Evolutionary conservation across 2,329 filamentous ascomycete genomes (phyloP).

Genomic region (Stagonosporopsis rhizophila): DNA sequence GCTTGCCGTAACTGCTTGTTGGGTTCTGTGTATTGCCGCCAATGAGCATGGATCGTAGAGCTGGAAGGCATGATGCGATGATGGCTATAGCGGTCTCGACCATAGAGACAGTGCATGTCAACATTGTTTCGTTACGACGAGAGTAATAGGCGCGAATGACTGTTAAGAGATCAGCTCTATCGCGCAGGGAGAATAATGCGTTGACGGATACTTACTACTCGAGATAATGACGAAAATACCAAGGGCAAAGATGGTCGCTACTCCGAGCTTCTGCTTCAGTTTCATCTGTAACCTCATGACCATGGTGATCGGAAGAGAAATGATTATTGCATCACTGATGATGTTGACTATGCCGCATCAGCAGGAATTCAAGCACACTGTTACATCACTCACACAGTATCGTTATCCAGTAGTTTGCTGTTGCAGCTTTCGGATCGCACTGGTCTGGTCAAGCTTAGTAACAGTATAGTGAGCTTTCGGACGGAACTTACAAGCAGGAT

Average conservation of each 20-base stretch:
- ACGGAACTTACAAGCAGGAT: slow-evolving; percentile 25
- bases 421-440: slow-evolving; percentile 26
- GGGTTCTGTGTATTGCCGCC: slow-evolving; percentile 26
- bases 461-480: neutral
- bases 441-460: slow-evolving; percentile 26
- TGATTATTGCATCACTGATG: slow-evolving; percentile 30
- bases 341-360: slow-evolving; percentile 26
- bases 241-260: slow-evolving; percentile 32
- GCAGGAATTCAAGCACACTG: neutral
- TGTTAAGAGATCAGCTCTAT: slow-evolving; percentile 12
- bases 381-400: slow-evolving; percentile 23
- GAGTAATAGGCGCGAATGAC: slow-evolving; percentile 35
- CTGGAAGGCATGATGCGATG: slow-evolving; percentile 51
- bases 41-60: slow-evolving; percentile 30
- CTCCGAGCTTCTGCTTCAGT: slow-evolving; percentile 31
- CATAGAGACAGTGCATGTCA: slow-evolving; percentile 36
- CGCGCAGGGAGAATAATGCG: no score
- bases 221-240: slow-evolving; percentile 34
- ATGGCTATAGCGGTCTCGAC: slow-evolving; percentile 47
- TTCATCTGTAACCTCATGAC: slow-evolving; percentile 33
- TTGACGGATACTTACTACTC: slow-evolving; percentile 24
- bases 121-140: slow-evolving; percentile 28
- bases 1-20: slow-evolving; percentile 31
- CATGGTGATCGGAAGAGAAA: slow-evolving; percentile 32
- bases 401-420: slow-evolving; percentile 34